phyloP scores from a whole-genome alignment of 768 basidiomycete genomes.

The Tremella mesenterica region DNA sequence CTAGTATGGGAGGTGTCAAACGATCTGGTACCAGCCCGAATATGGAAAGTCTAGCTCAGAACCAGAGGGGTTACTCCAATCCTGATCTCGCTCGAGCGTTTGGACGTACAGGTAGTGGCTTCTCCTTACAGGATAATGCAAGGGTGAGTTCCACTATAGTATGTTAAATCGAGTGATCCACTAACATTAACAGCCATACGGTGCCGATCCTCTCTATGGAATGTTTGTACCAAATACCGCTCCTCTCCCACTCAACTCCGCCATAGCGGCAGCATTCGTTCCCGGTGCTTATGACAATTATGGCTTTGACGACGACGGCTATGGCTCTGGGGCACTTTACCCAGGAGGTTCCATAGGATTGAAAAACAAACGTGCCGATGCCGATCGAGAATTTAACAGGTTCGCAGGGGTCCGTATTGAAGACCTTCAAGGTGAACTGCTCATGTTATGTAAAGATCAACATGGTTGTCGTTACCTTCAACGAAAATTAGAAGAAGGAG shows the following conservation, averaged over 20 bases:
- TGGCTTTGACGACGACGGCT: conserved; percentile 43
- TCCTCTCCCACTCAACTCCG: conserved; percentile 14
- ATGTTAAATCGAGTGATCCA: background rate
- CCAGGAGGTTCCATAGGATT: conserved; percentile 53
- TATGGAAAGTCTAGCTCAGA: conserved; percentile 25
- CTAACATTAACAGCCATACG: conserved; percentile 14
- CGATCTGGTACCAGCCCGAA: conserved; percentile 23
- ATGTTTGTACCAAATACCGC: conserved; percentile 15
- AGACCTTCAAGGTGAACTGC: conserved; percentile 90
- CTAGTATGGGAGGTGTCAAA: conserved; percentile 19
- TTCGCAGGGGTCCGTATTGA: conserved; percentile 93
- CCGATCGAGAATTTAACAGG: conserved; percentile 89
- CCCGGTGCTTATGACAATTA: conserved; percentile 32
- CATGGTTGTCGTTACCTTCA: conserved; percentile 97
- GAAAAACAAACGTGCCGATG: conserved; percentile 87
- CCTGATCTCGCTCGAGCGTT: conserved; percentile 46
- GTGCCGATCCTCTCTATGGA: conserved; percentile 30
- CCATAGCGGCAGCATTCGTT: conserved; percentile 17
- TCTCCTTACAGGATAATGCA: conserved; percentile 28
- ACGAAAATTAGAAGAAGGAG: conserved; percentile 95
- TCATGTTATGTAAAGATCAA: conserved; percentile 92
- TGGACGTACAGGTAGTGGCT: conserved; percentile 36
- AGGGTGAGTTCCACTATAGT: conserved; percentile 20
- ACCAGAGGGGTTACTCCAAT: conserved; percentile 43
- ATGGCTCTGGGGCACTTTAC: conserved; percentile 44